Conservation (phyloP, 768 basidiomycete species). For the Gloeopeniophorella convolvens region DNA sequence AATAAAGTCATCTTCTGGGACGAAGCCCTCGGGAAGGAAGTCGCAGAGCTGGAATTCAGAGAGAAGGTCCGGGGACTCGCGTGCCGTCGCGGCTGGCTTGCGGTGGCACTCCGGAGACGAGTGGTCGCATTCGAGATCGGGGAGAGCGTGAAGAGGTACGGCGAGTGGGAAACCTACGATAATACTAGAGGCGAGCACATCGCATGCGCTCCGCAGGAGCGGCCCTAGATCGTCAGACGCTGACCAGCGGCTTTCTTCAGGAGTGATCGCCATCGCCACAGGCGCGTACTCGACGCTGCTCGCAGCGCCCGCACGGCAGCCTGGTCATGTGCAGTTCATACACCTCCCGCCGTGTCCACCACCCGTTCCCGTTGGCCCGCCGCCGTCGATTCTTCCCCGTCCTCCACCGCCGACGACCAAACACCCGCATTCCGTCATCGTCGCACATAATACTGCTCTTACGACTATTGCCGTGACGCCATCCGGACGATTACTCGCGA, state of each 20-base stretch:
- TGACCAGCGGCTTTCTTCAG: slow-evolving; percentile 32
- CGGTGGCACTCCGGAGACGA: slow-evolving; percentile 70
- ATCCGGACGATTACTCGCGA: slow-evolving; percentile 75
- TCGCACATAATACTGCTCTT: slow-evolving; percentile 75
- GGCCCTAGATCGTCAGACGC: background rate
- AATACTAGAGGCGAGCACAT: slow-evolving; percentile 64
- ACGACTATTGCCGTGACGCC: slow-evolving; percentile 71
- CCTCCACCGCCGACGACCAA: slow-evolving; percentile 52
- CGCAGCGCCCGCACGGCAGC: slow-evolving; percentile 77
- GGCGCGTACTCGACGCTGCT: slow-evolving; percentile 74
- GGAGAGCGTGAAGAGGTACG: slow-evolving; percentile 52
- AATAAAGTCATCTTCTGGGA: slow-evolving; percentile 93
- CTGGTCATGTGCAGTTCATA: slow-evolving; percentile 82
- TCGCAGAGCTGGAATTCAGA: slow-evolving; percentile 85
- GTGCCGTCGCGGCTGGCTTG: slow-evolving; percentile 79
- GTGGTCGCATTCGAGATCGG: slow-evolving; percentile 74
- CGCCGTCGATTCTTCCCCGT: slow-evolving; percentile 42
- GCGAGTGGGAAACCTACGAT: slow-evolving; percentile 83
- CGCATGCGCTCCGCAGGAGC: background rate
- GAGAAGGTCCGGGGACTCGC: slow-evolving; percentile 76
- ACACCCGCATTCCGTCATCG: slow-evolving; percentile 72
- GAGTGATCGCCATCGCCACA: slow-evolving; percentile 75
- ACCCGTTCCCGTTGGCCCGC: slow-evolving; percentile 50
- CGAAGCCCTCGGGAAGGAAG: slow-evolving; percentile 66
- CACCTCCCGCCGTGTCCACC: slow-evolving; percentile 76